phyloP scores from a whole-genome alignment of 306 rosid species.

The Medicago ruthenica region DNA sequence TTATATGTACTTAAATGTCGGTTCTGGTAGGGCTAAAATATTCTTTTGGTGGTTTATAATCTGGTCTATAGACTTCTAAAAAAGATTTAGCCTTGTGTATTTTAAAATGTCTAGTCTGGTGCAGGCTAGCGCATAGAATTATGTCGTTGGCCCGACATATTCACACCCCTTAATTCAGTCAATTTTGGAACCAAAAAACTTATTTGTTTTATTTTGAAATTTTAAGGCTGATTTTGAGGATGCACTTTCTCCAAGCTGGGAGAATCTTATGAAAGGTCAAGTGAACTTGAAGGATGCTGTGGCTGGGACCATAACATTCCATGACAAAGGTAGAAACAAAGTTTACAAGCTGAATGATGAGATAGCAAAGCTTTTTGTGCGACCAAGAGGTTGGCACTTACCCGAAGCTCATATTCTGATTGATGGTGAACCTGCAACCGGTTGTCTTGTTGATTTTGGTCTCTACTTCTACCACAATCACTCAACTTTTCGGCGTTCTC shows the following conservation, averaged over 20 bases:
- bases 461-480: constrained; percentile 78
- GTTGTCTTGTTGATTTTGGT: constrained; percentile 90
- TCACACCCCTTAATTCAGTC: too few species aligned
- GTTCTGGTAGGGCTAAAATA: too few species aligned
- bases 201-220: not conserved
- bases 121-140: not conserved
- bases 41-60: too few species aligned
- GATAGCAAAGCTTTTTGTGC: constrained; percentile 82
- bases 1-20: too few species aligned
- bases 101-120: not conserved
- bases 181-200: not conserved
- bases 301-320: constrained; percentile 75
- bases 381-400: constrained; percentile 96
- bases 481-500: constrained; percentile 63
- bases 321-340: constrained; percentile 77
- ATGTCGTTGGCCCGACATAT: too few species aligned
- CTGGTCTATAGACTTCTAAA: too few species aligned
- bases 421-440: constrained; percentile 88
- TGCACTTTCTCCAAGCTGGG: constrained; percentile 97
- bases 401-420: constrained; percentile 86
- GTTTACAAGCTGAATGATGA: constrained; percentile 81
- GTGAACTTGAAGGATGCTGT: constrained; percentile 90
- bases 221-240: constrained; percentile 91
- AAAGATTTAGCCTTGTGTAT: too few species aligned
- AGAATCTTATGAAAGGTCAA: constrained; percentile 86